A percentile compares a stretch with the other conserved stretches of the same genome.
These are phyloP conservation scores for Geranium brycei DNA, from an alignment of 345 rosid genomes.

Conservation along the genomic window DNA sequence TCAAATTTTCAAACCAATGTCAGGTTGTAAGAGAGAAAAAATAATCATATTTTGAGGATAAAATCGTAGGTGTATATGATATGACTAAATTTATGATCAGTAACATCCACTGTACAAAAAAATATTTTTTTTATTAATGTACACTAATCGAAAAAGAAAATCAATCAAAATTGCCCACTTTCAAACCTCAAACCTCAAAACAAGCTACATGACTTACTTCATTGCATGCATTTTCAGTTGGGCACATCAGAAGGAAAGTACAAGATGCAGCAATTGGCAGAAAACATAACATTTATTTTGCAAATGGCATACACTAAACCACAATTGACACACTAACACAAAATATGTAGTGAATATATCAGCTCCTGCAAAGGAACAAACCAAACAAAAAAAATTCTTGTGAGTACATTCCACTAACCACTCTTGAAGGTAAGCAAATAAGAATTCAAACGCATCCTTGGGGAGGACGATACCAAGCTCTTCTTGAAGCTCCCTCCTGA, in stretches of 20 bases:
- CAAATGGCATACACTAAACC: not conserved
- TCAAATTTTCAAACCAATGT: not conserved
- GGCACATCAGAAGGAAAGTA: not conserved
- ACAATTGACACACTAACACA: not conserved
- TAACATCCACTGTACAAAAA: not conserved
- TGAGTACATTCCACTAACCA: constrained; percentile 33
- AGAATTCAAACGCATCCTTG: constrained; percentile 73
- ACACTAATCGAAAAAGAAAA: too few relatives aligned
- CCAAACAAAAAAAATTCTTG: not conserved
- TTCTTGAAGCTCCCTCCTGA: constrained; percentile 86
- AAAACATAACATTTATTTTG: not conserved
- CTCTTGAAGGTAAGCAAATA: constrained; percentile 63
- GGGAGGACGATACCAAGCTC: constrained; percentile 78
- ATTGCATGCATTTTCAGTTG: not conserved
- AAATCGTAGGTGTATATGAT: not conserved
- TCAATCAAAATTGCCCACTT: not conserved
- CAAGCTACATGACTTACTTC: not conserved
- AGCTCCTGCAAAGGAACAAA: not conserved
- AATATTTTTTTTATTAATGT: too few relatives aligned
- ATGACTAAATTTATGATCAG: not conserved
- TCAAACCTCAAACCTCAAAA: not conserved
- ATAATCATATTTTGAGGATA: not conserved
- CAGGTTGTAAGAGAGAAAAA: not conserved
- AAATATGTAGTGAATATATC: too few relatives aligned
- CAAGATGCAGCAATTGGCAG: not conserved